Base-by-base conservation (phyloP, 768 basidiomycete species). In the Termitomyces eurrhizus region DNA sequence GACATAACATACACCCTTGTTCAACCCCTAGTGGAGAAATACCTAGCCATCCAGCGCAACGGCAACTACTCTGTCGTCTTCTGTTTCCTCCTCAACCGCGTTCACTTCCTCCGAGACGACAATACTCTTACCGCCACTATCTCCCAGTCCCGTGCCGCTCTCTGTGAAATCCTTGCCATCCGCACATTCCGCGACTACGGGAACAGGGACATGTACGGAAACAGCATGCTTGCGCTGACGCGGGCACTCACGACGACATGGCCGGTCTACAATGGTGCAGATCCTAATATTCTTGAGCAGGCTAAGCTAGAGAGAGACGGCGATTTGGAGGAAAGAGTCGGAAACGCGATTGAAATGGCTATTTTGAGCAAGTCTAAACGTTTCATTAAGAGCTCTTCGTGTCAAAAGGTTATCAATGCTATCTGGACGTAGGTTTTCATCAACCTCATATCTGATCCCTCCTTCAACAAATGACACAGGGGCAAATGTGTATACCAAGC, bases 401-500 rank as follows among this genome's bases (percentile, higher is more conserved):
- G 90, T 67, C 95, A 97, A 70, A 94, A 88, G 67, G 91, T 98
- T 52, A 95, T 96, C 60, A 84, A 90, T 73, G 83, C 80, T 0
- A 91, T 91, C 33, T 92, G 90, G 89, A 80, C 81, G 89, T 89
- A 70, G 66, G 82, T 74, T 48, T 44, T 59, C 39, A 36, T 49
- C 18, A n/a, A 9, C 13, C 2, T 37, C 29, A 2, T 29, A 58
- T 45, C 18, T 32, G 4, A 46, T 14, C 39, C 21, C n/a, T 50
- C 8, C 18, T 39, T 41, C 61, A 64, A 66, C 52, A 12, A 11
- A 16, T 16, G 29, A 26, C 52, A 18, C n/a, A 92, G 91, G 39
- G 94, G 94, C 21, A 87, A 86, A 74, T 95, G 93, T 72, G 93
- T 97, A 18, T 97, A 97, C 67, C 90, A 91, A 71, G 89, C 92